phyloP scores from a whole-genome alignment of 768 basidiomycete species.

The Boletellus ananiceps region DNA sequence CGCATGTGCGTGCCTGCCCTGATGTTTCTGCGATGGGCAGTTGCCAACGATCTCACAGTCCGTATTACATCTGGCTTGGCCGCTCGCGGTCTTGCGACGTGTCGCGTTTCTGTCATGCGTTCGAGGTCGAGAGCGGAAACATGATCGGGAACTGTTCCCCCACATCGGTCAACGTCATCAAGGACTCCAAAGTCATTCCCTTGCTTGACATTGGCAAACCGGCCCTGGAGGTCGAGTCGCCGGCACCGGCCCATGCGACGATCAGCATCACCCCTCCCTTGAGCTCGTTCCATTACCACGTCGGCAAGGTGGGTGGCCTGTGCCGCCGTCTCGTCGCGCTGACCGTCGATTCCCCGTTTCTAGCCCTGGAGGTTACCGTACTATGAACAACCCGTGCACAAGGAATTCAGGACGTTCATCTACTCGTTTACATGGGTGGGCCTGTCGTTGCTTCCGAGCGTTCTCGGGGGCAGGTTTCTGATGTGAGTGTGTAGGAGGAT shows the following conservation, averaged over 20 bases:
- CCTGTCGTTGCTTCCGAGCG: constrained; percentile 19
- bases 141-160: constrained; percentile 49
- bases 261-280: constrained; percentile 52
- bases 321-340: not conserved
- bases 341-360: not conserved
- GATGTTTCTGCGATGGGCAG: not conserved
- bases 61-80: constrained; percentile 75
- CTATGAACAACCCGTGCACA: constrained; percentile 63
- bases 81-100: constrained; percentile 60
- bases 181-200: constrained; percentile 36
- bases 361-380: constrained; percentile 68
- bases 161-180: constrained; percentile 28
- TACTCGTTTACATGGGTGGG: constrained; percentile 60
- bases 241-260: constrained; percentile 26
- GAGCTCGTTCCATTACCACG: constrained; percentile 61
- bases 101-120: constrained; percentile 50
- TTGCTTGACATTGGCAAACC: constrained; percentile 42
- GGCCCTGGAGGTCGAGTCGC: constrained; percentile 20
- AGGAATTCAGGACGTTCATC: constrained; percentile 58
- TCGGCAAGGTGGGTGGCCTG: constrained; percentile 37
- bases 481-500: constrained; percentile 20
- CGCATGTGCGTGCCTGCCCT: constrained; percentile 43
- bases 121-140: constrained; percentile 63
- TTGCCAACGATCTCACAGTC: constrained; percentile 30
- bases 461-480: too few relatives aligned